Conservation (phyloP, 2,329 filamentous ascomycete genomes). For the Graphiopsis chlorocephala region DNA sequence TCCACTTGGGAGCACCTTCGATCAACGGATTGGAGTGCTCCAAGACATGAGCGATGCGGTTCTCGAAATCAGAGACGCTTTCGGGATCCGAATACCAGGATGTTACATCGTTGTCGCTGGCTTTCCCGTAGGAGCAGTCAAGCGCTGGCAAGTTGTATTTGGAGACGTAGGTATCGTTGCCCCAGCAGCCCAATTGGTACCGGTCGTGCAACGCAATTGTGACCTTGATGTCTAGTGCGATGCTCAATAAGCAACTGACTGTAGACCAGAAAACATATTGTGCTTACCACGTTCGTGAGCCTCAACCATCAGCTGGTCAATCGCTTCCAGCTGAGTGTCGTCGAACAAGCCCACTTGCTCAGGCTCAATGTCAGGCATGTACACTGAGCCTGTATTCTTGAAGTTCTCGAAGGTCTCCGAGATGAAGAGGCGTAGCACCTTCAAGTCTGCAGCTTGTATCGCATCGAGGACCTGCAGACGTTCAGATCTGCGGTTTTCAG, state of each 20-base stretch:
- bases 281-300: background rate
- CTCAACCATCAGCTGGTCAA: slow-evolving; percentile 3
- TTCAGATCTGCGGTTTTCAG: background rate
- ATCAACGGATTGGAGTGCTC: background rate
- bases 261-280: background rate
- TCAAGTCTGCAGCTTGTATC: background rate
- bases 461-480: background rate
- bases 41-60: slow-evolving; percentile 1
- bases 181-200: slow-evolving; percentile 6
- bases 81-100: background rate
- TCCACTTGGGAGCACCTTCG: background rate
- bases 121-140: slow-evolving; percentile 4
- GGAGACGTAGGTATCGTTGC: background rate
- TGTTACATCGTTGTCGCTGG: slow-evolving; percentile 6
- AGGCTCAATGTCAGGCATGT: slow-evolving; percentile 1
- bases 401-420: background rate
- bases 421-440: slow-evolving; percentile 3
- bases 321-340: background rate
- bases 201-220: background rate
- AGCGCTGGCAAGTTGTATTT: background rate
- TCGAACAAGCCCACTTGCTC: background rate
- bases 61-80: background rate
- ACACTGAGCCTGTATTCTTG: background rate
- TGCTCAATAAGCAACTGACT: background rate
- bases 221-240: background rate